A percentile compares a stretch with the other conserved stretches of the same genome.
These are phyloP conservation scores for Bonia amplexicaulis DNA, from an alignment of 176 grass and related monocot genomes.

Conservation along the genomic window DNA sequence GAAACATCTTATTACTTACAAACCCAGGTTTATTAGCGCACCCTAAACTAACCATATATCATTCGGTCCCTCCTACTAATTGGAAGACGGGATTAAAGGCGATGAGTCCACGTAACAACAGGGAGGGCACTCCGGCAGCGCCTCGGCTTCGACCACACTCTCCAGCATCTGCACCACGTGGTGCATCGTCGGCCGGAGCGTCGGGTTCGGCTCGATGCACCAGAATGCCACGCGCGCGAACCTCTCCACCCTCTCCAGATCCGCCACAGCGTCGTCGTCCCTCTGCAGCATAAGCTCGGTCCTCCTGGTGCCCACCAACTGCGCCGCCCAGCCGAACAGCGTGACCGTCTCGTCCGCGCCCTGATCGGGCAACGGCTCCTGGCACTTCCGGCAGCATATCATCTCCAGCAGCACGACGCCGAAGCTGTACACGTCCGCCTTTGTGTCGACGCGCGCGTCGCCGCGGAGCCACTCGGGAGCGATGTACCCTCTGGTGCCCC, in stretches of 20 bases:
- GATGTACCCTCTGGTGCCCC: background rate
- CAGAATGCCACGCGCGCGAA: background rate
- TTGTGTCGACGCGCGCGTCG: background rate
- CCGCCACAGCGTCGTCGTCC: background rate
- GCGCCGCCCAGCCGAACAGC: constrained; percentile 22
- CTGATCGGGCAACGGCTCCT: background rate
- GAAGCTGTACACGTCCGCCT: constrained; percentile 31
- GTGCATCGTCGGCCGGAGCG: constrained; percentile 8
- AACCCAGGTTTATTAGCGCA: no score
- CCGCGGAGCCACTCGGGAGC: constrained; percentile 5
- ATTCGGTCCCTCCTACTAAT: background rate
- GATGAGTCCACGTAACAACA: constrained; percentile 1
- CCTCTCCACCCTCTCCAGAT: background rate
- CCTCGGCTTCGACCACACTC: background rate
- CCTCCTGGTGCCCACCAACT: background rate
- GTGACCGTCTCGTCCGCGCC: background rate
- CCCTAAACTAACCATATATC: no score
- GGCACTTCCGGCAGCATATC: constrained; percentile 2
- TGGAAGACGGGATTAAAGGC: background rate
- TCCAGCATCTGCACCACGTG: constrained; percentile 8
- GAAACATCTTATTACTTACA: no score
- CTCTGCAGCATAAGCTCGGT: background rate
- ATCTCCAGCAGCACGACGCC: constrained; percentile 24
- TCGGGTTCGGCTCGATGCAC: constrained; percentile 2
- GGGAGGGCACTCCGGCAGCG: background rate